Evolutionary conservation across 768 basidiomycete species (phyloP).

Genomic region (Amanita phalloides): DNA sequence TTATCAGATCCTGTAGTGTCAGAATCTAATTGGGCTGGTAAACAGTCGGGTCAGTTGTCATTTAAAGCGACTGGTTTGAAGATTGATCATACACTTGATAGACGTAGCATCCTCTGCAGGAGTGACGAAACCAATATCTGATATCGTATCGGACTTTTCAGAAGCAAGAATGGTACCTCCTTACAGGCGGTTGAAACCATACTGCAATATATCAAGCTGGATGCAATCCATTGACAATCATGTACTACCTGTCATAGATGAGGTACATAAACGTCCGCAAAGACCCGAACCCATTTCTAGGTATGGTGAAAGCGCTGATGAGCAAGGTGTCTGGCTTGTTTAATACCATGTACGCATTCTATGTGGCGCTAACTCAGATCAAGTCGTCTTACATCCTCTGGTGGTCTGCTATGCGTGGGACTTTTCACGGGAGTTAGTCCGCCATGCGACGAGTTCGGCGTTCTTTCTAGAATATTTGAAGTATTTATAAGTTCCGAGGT

Average conservation of each 20-base stretch:
- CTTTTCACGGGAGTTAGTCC: constrained; percentile 36
- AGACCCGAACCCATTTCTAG: constrained; percentile 2
- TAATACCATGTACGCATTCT: background rate
- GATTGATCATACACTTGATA: constrained; percentile 6
- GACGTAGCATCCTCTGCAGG: constrained; percentile 27
- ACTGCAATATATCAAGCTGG: constrained; percentile 3
- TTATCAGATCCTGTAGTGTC: constrained; percentile 20
- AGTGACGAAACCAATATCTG: constrained; percentile 10
- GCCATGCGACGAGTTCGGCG: constrained; percentile 54
- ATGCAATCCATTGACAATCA: background rate
- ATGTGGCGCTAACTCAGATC: constrained; percentile 9
- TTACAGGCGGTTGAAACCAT: background rate
- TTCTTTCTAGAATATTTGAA: constrained; percentile 26
- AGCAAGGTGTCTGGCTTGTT: constrained; percentile 6
- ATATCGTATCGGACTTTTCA: constrained; percentile 4
- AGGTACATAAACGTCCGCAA: background rate
- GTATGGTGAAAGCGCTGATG: background rate
- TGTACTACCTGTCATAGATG: background rate
- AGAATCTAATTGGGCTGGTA: constrained; percentile 34
- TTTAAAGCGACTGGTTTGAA: constrained; percentile 2
- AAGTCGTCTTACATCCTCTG: constrained; percentile 5
- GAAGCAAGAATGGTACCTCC: background rate
- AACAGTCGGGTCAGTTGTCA: constrained; percentile 22
- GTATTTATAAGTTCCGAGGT: constrained; percentile 11
- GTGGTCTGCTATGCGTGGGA: constrained; percentile 11